Base-by-base conservation (phyloP, 805 yeast genomes). In the Wilhelminamyces savonicus region DNA sequence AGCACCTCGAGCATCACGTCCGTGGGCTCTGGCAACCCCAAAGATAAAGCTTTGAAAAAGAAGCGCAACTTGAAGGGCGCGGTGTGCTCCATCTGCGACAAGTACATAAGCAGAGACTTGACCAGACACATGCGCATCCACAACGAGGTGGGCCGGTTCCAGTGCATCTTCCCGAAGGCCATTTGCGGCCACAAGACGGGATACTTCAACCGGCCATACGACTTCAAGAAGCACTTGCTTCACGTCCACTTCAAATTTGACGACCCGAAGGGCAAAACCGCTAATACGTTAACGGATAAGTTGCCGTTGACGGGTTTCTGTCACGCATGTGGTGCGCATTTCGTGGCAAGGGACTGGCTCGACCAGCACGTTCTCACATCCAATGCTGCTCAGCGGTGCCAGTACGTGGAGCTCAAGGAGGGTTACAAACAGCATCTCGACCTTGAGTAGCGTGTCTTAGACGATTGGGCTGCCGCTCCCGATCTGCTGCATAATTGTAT, bases 271-370 rank as follows among this genome's bases (percentile, higher is more conserved):
- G 67, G 65, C 10, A 62, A 56, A 30, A 38, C 57, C 4, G 62
- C 66, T 3, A 56, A 58, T 23, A 64, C 59, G 19, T 47, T 64
- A 30, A 62, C 67, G 1, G 69, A 62, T 28, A 64, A 63, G 37
- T 41, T 64, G 16, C 64, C 66, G 6, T 40, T 59, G 17, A 24
- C 39, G 15, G 71, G 71, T 2, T 34, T 45, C 13, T 64, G 71
- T 34, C 44, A 46, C 13, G 64, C 65, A 1, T 78, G 84, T 46
- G 78, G 78, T 1, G 48, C 44, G 12, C 44, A 67, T 24, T 66
- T 61, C 41, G 44, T 54, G 10, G 83, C 78, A 7, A 54, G 55
- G 16, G 69, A 62, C 13, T 78, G 84, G 84, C 53, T 78, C 13
- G 71, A 70, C 13, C 40, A 50, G 10, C 85, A 78, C 46, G 66